These are phyloP conservation scores for Phyllosticta capitalensis DNA, from an alignment of 2,329 filamentous ascomycete species.

Conservation along the genomic window DNA sequence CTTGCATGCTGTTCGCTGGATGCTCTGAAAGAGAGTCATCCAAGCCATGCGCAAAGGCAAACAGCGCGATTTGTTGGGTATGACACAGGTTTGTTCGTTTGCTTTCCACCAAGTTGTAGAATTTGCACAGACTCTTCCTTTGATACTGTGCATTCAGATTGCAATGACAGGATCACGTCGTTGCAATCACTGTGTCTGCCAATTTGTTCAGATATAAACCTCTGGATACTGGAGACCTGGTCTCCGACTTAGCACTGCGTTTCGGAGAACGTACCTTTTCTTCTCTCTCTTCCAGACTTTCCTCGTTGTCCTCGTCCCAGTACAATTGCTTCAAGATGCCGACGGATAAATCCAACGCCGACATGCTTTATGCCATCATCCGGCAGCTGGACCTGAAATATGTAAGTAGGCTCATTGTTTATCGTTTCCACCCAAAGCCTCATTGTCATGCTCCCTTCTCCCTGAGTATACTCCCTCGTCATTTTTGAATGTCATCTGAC, in stretches of 20 bases:
- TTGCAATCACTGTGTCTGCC: not conserved
- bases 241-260: not conserved
- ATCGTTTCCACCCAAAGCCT: not conserved
- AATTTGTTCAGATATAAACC: not conserved
- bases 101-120: not conserved
- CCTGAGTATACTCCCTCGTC: constrained; percentile 9
- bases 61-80: not conserved
- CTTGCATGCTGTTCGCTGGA: not conserved
- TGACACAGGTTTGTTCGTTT: not conserved
- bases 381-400: constrained; percentile 46
- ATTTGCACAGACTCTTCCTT: not conserved
- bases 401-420: constrained; percentile 25
- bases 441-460: constrained; percentile 1
- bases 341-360: constrained; percentile 40
- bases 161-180: not conserved
- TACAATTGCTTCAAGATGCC: constrained; percentile 24
- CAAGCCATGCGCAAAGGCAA: not conserved
- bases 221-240: not conserved
- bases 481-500: not conserved
- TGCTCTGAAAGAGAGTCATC: not conserved
- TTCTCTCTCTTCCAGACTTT: not conserved
- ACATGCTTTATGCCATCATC: constrained; percentile 47
- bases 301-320: not conserved
- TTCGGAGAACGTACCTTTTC: not conserved
- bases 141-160: not conserved